Base-by-base conservation (phyloP, 371 early-diverging fungal genomes). In the Zancudomyces culisetae region DNA sequence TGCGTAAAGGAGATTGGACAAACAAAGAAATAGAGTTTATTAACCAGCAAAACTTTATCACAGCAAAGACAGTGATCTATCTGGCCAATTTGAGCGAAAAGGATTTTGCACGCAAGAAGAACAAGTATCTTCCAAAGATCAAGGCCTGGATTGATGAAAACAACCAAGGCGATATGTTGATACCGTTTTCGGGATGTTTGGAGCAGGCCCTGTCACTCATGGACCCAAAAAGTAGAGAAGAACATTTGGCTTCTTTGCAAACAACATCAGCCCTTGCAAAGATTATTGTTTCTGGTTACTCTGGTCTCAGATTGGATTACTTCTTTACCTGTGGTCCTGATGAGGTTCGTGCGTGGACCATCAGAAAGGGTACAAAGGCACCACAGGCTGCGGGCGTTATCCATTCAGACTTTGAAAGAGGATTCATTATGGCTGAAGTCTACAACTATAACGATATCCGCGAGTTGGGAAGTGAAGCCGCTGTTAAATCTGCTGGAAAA, bases 361-460 rank as follows among this genome's bases (percentile, higher is more conserved):
- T 90, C 52, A 76, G 93, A 54, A 84, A 82, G 58, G 72, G 74
- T 45, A 85, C 85, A 4, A 87, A 85, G 66, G 96, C 96, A 26
- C 95, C 97, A 23, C 83, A 90, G 52, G 98, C 99, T 26, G 99
- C 98, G 18, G 87, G 91, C 55, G 90, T 90, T 48, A 90, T 90
- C 55, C 91, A 91, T 72, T 79, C 86, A 27, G 98, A 99, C 62
- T 97, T 99, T 65, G 94, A 91, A 61, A 73, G 80, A 60, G 85
- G 96, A 55, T 98, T 99, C 62, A 91, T 99, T 61, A 86, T 88
- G 80, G 98, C 94, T 27, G 99, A 99, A 76, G 82, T 95, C 20
- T 90, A 88, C 83, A 73, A 76, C 54, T 95, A 75, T 58, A 78
- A 77, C 2, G 94, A 91, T 59, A 65, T 97, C 51, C 73, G 83